Conservation (phyloP, 1,284 basidiomycete genomes). For the Ceratobasidium papillatum region DNA sequence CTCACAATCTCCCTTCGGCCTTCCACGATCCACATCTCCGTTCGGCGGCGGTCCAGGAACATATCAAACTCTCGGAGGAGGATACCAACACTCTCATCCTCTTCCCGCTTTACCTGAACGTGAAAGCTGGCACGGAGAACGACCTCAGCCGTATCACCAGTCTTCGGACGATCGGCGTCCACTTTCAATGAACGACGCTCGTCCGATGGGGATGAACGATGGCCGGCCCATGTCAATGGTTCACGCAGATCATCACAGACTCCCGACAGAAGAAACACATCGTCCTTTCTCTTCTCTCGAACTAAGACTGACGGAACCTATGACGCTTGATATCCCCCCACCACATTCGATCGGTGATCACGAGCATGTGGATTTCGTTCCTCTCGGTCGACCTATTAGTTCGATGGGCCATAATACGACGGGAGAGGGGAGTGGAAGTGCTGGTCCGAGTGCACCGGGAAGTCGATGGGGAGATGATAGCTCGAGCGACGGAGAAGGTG, state of each 20-base stretch:
- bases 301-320: conserved; percentile 1
- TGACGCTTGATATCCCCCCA: conserved; percentile 58
- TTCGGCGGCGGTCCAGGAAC: conserved; percentile 8
- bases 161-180: neutral
- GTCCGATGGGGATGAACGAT: neutral
- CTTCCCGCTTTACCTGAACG: conserved; percentile 38
- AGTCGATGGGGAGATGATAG: conserved; percentile 52
- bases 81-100: conserved; percentile 49
- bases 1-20: conserved; percentile 38
- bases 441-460: conserved; percentile 53
- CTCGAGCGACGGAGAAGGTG: conserved; percentile 55
- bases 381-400: conserved; percentile 39
- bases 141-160: conserved; percentile 5
- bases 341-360: conserved; percentile 55
- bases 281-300: conserved; percentile 7
- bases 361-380: neutral
- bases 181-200: neutral
- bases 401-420: conserved; percentile 46
- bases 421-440: conserved; percentile 59
- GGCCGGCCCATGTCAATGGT: neutral
- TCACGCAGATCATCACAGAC: neutral
- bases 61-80: conserved; percentile 17
- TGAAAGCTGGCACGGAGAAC: conserved; percentile 5
- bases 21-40: neutral
- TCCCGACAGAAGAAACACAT: neutral